Conservation (phyloP, 768 basidiomycete species). For the Daedaleopsis nitida region DNA sequence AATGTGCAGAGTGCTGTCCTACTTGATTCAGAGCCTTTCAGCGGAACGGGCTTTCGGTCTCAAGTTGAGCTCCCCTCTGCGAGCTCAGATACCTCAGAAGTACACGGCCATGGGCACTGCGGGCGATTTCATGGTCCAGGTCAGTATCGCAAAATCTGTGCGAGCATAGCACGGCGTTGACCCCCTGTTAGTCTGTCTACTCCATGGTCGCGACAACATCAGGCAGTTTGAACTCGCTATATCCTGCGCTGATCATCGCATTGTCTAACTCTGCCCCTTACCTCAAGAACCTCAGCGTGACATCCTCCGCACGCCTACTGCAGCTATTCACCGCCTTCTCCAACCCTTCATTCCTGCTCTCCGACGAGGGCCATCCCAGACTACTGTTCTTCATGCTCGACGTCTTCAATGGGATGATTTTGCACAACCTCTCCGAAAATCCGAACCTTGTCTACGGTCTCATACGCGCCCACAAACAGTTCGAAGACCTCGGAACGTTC, state of each 20-base stretch:
- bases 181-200: conserved; percentile 70
- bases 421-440: conserved; percentile 79
- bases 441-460: conserved; percentile 88
- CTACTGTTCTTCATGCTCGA: conserved; percentile 95
- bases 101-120: conserved; percentile 74
- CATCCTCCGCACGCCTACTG: conserved; percentile 79
- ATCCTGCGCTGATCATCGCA: conserved; percentile 90
- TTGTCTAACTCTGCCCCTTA: conserved; percentile 88
- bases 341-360: conserved; percentile 83
- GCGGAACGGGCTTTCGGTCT: conserved; percentile 78
- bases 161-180: too few relatives aligned
- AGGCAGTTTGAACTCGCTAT: conserved; percentile 77
- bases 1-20: conserved; percentile 84
- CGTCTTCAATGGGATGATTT: conserved; percentile 84
- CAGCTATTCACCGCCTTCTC: conserved; percentile 93
- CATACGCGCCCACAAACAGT: conserved; percentile 77
- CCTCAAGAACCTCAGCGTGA: conserved; percentile 77
- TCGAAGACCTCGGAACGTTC: conserved; percentile 91
- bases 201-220: conserved; percentile 88
- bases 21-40: conserved; percentile 89
- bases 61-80: conserved; percentile 67
- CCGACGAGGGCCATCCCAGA: conserved; percentile 94
- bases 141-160: conserved; percentile 36
- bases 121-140: conserved; percentile 88
- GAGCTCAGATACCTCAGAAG: conserved; percentile 69